phyloP scores from a whole-genome alignment of 129 eudicot genomes.

The Arctium lappa region DNA sequence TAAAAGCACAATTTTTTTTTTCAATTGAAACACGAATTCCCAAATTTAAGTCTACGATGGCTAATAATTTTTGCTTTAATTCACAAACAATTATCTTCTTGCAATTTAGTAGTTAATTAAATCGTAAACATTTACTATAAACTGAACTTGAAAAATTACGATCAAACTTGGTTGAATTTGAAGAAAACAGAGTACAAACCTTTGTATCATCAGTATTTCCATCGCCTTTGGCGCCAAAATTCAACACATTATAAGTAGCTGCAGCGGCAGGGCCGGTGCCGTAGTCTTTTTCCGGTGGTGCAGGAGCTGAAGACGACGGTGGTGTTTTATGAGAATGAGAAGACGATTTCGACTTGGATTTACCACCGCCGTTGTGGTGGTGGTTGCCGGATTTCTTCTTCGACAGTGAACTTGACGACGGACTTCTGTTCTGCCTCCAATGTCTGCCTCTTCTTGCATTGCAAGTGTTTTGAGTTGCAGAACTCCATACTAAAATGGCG shows the following conservation, averaged over 20 bases:
- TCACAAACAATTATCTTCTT: not conserved
- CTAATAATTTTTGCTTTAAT: not conserved
- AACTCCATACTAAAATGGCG: constrained; percentile 45
- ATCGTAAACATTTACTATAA: not conserved
- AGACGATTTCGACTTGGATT: constrained; percentile 32
- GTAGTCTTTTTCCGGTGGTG: constrained; percentile 28
- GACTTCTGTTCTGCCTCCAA: constrained; percentile 39
- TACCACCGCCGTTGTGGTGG: constrained; percentile 33
- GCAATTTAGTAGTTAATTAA: not conserved
- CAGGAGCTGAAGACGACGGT: constrained; percentile 20
- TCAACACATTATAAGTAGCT: constrained; percentile 46
- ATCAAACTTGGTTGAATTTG: not conserved
- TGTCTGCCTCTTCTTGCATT: constrained; percentile 50
- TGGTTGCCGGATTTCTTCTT: constrained; percentile 53
- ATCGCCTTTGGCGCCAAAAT: constrained; percentile 82
- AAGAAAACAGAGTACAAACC: constrained; percentile 33
- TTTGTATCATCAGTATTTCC: constrained; percentile 72
- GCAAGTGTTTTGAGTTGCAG: constrained; percentile 43
- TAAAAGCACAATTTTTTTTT: not conserved
- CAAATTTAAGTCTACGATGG: not conserved
- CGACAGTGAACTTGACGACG: constrained; percentile 20
- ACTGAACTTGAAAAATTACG: not conserved
- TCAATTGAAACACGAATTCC: not conserved
- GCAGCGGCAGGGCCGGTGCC: constrained; percentile 16
- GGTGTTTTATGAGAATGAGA: constrained; percentile 39